A percentile compares a stretch with the other conserved stretches of the same genome.
These are phyloP conservation scores for Phaeosphaeria sp. DNA, from an alignment of 2,329 filamentous ascomycete genomes.

Conservation along the genomic window DNA sequence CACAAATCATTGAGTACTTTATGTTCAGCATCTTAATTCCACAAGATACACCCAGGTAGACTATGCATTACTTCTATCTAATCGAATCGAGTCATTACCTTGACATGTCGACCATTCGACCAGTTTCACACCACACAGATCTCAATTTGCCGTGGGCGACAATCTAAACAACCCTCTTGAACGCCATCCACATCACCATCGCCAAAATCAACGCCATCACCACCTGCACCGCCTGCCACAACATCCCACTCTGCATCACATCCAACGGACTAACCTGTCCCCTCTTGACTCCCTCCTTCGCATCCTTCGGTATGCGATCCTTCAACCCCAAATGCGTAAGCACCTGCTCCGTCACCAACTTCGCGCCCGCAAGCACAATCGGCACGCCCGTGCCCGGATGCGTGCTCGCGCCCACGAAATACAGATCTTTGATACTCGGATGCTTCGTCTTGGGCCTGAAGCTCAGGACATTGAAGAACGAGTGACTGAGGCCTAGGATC, in stretches of 20 bases:
- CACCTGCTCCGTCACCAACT: constrained; percentile 65
- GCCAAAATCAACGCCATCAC: constrained; percentile 12
- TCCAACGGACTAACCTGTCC: constrained; percentile 20
- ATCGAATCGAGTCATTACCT: too few relatives aligned
- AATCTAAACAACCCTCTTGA: background rate
- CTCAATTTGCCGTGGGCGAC: background rate
- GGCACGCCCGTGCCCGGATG: constrained; percentile 80
- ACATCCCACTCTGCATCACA: constrained; percentile 13
- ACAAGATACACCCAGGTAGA: too few relatives aligned
- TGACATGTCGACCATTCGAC: background rate
- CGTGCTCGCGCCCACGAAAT: constrained; percentile 78
- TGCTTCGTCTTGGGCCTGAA: constrained; percentile 69
- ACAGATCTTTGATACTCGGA: constrained; percentile 59
- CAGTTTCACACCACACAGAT: too few relatives aligned
- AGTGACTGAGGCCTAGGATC: constrained; percentile 74
- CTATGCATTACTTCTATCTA: too few relatives aligned
- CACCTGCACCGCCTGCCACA: constrained; percentile 26
- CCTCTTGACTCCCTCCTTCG: constrained; percentile 3
- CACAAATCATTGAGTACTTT: background rate
- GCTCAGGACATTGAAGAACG: constrained; percentile 75
- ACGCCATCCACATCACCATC: background rate
- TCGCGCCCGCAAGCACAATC: constrained; percentile 73
- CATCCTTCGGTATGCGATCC: constrained; percentile 50
- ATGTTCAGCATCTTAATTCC: background rate
- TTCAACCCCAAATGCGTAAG: constrained; percentile 44